Conservation (phyloP, 768 basidiomycete species). For the Hortiboletus campestris region DNA sequence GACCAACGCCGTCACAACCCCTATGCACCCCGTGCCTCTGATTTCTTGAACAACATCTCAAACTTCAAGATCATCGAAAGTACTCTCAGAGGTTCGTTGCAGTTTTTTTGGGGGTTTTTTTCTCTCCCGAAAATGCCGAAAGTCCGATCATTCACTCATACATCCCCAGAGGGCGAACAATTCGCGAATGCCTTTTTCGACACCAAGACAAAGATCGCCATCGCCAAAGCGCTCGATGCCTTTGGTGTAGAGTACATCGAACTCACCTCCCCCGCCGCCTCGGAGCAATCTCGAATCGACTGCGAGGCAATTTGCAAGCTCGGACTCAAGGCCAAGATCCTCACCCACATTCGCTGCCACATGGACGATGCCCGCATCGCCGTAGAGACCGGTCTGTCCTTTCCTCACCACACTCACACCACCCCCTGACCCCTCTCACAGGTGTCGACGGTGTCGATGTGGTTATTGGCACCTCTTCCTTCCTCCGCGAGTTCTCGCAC, state of each 20-base stretch:
- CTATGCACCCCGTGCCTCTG: constrained; percentile 87
- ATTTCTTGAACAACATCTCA: constrained; percentile 88
- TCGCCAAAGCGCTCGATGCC: constrained; percentile 95
- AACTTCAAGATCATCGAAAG: constrained; percentile 98
- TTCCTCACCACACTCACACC: neutral
- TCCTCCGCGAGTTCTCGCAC: constrained; percentile 99
- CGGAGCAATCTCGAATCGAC: constrained; percentile 89
- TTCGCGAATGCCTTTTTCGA: constrained; percentile 99
- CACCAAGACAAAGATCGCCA: constrained; percentile 99
- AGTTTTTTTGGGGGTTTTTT: neutral
- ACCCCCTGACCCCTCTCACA: constrained; percentile 27
- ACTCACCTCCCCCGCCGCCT: constrained; percentile 96
- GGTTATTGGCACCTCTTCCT: constrained; percentile 98
- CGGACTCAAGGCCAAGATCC: constrained; percentile 92
- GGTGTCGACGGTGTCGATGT: constrained; percentile 99
- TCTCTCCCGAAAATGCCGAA: constrained; percentile 1
- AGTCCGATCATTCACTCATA: constrained; percentile 14
- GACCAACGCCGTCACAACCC: constrained; percentile 59
- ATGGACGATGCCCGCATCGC: constrained; percentile 99
- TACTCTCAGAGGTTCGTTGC: constrained; percentile 79
- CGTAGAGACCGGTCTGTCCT: constrained; percentile 85
- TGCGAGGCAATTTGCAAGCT: constrained; percentile 99
- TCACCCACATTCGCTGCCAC: constrained; percentile 98
- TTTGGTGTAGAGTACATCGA: constrained; percentile 99
- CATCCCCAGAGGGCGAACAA: constrained; percentile 85